Conservation (phyloP, 768 basidiomycete genomes). For the Hydnomerulius pinastri region DNA sequence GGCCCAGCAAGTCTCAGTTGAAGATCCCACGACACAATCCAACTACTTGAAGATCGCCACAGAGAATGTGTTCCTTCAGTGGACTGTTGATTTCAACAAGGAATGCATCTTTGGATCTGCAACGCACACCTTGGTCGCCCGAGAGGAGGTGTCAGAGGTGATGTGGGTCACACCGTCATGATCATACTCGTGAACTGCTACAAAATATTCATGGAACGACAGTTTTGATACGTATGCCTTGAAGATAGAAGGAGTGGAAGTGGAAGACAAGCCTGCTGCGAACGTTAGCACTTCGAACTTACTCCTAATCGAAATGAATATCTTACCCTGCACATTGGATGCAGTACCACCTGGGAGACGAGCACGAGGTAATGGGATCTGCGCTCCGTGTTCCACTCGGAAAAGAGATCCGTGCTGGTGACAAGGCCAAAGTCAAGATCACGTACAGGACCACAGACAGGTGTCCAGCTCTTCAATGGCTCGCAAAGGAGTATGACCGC, state of each 20-base stretch:
- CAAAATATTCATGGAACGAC: constrained; percentile 1
- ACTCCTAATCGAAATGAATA: neutral
- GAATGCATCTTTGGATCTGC: constrained; percentile 50
- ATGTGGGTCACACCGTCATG: constrained; percentile 36
- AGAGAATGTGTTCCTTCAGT: constrained; percentile 52
- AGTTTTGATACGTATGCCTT: constrained; percentile 57
- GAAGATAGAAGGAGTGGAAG: constrained; percentile 52
- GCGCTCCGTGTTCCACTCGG: constrained; percentile 65
- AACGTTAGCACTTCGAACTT: constrained; percentile 39
- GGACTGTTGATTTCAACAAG: constrained; percentile 56
- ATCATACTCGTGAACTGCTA: neutral
- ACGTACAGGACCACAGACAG: constrained; percentile 73
- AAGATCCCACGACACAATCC: constrained; percentile 55
- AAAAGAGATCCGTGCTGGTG: constrained; percentile 31
- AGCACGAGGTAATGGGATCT: constrained; percentile 76
- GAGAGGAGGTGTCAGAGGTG: constrained; percentile 40
- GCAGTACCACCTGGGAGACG: constrained; percentile 55
- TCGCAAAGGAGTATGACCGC: constrained; percentile 66
- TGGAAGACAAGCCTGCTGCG: constrained; percentile 47
- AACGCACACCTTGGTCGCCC: constrained; percentile 43
- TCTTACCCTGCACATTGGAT: neutral
- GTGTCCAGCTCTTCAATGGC: constrained; percentile 85
- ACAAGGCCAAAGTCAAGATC: constrained; percentile 49
- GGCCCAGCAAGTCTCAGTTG: constrained; percentile 12
- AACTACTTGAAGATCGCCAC: constrained; percentile 55